Percentiles rank a stretch among this genome's conserved stretches.
phyloP scores from a whole-genome alignment of 331 rosid genomes.

The Arachis monticola region DNA sequence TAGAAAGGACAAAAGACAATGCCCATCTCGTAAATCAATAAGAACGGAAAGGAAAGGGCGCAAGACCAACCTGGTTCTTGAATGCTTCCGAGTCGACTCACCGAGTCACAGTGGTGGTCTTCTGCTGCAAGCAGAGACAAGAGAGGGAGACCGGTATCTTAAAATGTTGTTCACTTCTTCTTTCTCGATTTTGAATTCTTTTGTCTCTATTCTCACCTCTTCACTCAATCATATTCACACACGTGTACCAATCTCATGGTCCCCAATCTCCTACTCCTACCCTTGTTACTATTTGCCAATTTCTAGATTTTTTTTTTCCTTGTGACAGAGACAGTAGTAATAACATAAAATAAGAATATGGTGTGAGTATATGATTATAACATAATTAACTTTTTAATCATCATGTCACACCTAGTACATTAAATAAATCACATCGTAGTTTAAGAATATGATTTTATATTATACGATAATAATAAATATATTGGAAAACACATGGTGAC shows the following conservation, averaged over 20 bases:
- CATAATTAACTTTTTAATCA: not conserved
- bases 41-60: constrained; percentile 14
- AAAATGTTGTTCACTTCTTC: constrained; percentile 5
- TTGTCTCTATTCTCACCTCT: not conserved
- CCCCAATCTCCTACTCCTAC: constrained; percentile 10
- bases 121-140: constrained; percentile 7
- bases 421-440: not conserved
- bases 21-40: constrained; percentile 3
- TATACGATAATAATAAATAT: not conserved
- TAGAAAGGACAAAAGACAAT: constrained; percentile 3
- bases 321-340: too few species aligned
- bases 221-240: constrained; percentile 13
- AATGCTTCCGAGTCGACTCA: not conserved
- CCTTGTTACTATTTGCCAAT: not conserved
- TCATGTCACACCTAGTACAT: not conserved
- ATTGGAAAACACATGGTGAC: not conserved
- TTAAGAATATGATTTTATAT: not conserved
- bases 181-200: constrained; percentile 30
- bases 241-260: constrained; percentile 10
- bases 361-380: not conserved
- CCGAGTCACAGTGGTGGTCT: not conserved
- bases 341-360: too few species aligned
- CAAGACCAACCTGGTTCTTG: constrained; percentile 24
- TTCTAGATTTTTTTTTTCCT: not conserved
- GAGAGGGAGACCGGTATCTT: constrained; percentile 3